Conservation (phyloP, 306 rosid genomes). For the Pyrus communis region DNA sequence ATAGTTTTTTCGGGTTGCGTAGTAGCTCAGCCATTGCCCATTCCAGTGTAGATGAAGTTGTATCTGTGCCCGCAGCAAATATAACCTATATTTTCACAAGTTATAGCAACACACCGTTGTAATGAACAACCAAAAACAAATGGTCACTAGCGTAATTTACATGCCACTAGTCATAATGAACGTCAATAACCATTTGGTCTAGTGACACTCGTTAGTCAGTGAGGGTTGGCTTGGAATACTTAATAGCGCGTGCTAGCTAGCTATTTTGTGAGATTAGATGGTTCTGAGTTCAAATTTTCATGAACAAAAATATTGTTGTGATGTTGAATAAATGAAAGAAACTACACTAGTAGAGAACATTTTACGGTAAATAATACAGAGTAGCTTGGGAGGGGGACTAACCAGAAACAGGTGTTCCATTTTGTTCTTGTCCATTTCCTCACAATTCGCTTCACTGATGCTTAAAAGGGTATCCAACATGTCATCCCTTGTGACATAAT, state of each 20-base stretch:
- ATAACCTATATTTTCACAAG: not conserved
- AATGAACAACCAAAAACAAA: not conserved
- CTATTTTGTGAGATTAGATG: too few species aligned
- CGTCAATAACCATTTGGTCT: too few species aligned
- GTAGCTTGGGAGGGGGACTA: not conserved
- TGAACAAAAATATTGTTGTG: too few species aligned
- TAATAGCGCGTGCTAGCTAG: too few species aligned
- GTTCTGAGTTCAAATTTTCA: too few species aligned
- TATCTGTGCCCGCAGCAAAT: slow-evolving; percentile 6
- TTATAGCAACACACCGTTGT: not conserved
- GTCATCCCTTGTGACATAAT: not conserved
- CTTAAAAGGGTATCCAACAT: not conserved
- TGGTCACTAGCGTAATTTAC: too few species aligned
- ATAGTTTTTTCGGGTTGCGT: not conserved
- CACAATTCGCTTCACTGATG: not conserved
- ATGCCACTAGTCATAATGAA: too few species aligned
- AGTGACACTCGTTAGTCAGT: too few species aligned
- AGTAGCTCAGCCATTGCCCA: not conserved
- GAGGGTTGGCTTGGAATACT: too few species aligned
- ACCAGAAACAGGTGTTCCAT: not conserved
- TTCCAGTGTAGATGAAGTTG: not conserved
- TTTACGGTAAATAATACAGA: too few species aligned
- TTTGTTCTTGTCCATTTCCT: not conserved
- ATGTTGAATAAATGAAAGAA: too few species aligned
- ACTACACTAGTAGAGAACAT: too few species aligned